Evolutionary conservation across 2,329 filamentous ascomycete species (phyloP).

Genomic region (Xylariaceae sp.): DNA sequence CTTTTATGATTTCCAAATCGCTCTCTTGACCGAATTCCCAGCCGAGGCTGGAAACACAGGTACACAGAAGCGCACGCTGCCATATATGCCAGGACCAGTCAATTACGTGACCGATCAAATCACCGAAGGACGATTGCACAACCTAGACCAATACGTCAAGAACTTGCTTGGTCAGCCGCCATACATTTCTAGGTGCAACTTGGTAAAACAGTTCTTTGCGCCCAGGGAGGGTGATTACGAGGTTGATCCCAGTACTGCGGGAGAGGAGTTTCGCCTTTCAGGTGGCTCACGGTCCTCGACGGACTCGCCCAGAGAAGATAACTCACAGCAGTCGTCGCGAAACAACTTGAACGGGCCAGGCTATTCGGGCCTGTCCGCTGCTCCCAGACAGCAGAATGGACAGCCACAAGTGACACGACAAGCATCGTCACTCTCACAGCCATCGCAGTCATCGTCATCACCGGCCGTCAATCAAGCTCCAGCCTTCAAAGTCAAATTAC

Average conservation of each 20-base stretch:
- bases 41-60: constrained; percentile 86
- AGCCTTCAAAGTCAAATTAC: constrained; percentile 89
- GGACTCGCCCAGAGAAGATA: constrained; percentile 56
- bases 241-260: constrained; percentile 66
- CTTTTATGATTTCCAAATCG: constrained; percentile 98
- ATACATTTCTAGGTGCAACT: constrained; percentile 77
- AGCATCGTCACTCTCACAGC: constrained; percentile 46
- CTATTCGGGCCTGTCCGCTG: constrained; percentile 51
- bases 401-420: constrained; percentile 42
- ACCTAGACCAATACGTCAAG: constrained; percentile 93
- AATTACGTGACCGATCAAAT: constrained; percentile 98
- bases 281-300: constrained; percentile 64
- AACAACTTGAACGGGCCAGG: constrained; percentile 58
- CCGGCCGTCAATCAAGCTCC: constrained; percentile 43
- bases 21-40: constrained; percentile 85
- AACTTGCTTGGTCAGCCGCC: constrained; percentile 77
- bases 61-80: constrained; percentile 73
- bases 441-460: constrained; percentile 54
- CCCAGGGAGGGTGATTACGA: constrained; percentile 91
- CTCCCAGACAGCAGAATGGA: constrained; percentile 43
- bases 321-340: constrained; percentile 62
- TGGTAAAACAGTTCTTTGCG: constrained; percentile 88
- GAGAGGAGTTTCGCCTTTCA: constrained; percentile 74
- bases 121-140: constrained; percentile 86
- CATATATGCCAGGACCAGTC: constrained; percentile 97